These are phyloP conservation scores for Fusarium sp. DNA, from an alignment of 2,329 filamentous ascomycete species.

Conservation along the genomic window DNA sequence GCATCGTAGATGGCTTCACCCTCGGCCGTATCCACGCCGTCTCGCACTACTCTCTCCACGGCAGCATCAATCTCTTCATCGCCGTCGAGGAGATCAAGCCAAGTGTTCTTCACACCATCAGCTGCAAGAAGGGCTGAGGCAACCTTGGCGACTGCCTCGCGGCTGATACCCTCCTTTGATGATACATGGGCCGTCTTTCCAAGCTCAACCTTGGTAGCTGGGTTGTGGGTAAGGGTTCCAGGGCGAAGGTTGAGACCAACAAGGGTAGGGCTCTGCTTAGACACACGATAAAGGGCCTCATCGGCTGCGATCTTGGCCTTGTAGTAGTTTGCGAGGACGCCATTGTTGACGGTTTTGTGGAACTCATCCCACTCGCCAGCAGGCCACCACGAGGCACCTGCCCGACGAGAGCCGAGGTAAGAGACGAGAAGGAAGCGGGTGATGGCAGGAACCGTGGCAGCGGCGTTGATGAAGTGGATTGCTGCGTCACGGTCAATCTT, in stretches of 20 bases:
- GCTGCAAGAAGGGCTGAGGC: slow-evolving; percentile 65
- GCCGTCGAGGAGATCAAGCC: slow-evolving; percentile 67
- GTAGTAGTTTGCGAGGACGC: slow-evolving; percentile 63
- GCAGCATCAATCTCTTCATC: slow-evolving; percentile 59
- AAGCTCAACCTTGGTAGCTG: slow-evolving; percentile 59
- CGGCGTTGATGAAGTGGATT: slow-evolving; percentile 69
- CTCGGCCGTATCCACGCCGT: slow-evolving; percentile 63
- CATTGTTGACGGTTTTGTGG: slow-evolving; percentile 53
- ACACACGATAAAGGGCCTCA: slow-evolving; percentile 63
- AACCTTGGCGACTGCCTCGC: slow-evolving; percentile 69
- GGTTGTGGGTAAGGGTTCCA: slow-evolving; percentile 59
- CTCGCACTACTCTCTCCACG: slow-evolving; percentile 59
- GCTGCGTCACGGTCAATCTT: slow-evolving; percentile 73
- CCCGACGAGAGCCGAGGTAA: slow-evolving; percentile 65
- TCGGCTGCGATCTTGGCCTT: slow-evolving; percentile 71
- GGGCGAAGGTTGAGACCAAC: slow-evolving; percentile 66
- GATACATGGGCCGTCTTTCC: slow-evolving; percentile 54
- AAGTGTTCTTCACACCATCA: slow-evolving; percentile 58
- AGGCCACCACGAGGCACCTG: slow-evolving; percentile 66
- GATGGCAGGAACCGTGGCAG: slow-evolving; percentile 63
- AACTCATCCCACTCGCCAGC: slow-evolving; percentile 60
- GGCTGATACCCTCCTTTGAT: slow-evolving; percentile 54
- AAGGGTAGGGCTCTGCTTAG: slow-evolving; percentile 54
- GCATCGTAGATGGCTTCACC: slow-evolving; percentile 57
- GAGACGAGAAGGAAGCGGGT: slow-evolving; percentile 74